These are phyloP conservation scores for Hyphopichia pseudoburtonii DNA, from an alignment of 1,139 yeast species.

Conservation along the genomic window DNA sequence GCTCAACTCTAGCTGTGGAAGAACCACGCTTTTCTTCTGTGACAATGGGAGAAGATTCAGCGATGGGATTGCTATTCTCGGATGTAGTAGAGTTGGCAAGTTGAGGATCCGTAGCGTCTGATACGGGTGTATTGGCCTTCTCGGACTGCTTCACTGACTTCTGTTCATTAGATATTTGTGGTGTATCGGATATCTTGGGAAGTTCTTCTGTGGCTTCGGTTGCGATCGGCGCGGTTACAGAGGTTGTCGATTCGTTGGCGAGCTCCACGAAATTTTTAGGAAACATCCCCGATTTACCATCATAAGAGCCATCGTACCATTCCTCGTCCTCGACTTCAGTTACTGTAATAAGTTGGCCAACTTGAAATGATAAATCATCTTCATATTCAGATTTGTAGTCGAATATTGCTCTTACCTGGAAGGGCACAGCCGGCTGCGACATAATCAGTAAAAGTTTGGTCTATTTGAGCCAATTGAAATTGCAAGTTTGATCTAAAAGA, in stretches of 20 bases:
- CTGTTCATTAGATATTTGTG: no score
- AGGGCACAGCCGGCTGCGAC: slow-evolving; percentile 42
- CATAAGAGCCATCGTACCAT: slow-evolving; percentile 78
- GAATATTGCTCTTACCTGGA: slow-evolving; percentile 66
- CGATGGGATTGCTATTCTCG: slow-evolving; percentile 8
- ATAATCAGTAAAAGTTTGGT: no score
- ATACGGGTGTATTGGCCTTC: not conserved
- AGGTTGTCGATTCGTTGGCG: slow-evolving; percentile 14
- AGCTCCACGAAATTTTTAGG: slow-evolving; percentile 80
- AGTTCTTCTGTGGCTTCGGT: not conserved
- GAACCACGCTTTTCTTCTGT: slow-evolving; percentile 3
- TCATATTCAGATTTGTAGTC: slow-evolving; percentile 77
- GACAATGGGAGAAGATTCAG: slow-evolving; percentile 5
- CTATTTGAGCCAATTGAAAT: no score
- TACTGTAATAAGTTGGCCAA: slow-evolving; percentile 71
- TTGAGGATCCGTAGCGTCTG: not conserved
- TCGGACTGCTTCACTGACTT: no score
- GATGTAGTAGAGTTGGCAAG: no score
- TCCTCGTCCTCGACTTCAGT: slow-evolving; percentile 81
- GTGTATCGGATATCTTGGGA: not conserved
- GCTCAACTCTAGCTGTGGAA: slow-evolving; percentile 2
- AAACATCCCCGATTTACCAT: slow-evolving; percentile 70
- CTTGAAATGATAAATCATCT: slow-evolving; percentile 75
- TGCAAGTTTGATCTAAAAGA: no score
- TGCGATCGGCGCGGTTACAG: slow-evolving; percentile 6